Evolutionary conservation across 768 basidiomycete genomes (phyloP).

Genomic region (Lactarius vividus): DNA sequence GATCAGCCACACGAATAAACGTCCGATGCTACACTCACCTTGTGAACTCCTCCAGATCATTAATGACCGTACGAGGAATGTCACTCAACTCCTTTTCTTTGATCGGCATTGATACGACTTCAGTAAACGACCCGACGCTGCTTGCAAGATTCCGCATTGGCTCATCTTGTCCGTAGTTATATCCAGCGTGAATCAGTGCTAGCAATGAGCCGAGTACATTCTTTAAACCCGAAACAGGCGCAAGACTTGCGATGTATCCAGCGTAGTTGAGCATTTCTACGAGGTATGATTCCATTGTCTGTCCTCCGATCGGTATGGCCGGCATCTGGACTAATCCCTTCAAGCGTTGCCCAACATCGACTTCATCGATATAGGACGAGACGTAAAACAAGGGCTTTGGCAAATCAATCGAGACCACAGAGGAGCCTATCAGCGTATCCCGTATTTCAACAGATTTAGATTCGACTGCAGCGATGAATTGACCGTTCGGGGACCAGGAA

Average conservation of each 20-base stretch:
- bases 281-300: background rate
- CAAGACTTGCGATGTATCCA: background rate
- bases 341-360: background rate
- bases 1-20: background rate
- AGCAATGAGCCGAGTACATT: background rate
- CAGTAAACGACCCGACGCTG: background rate
- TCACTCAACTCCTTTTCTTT: background rate
- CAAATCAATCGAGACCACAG: background rate
- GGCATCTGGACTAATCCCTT: background rate
- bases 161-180: background rate
- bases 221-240: background rate
- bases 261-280: background rate
- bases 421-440: background rate
- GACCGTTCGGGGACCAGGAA: background rate
- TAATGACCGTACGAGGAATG: background rate
- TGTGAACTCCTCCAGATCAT: background rate
- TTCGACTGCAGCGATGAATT: background rate
- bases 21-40: background rate
- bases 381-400: background rate
- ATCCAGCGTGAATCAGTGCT: rapidly evolving
- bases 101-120: background rate
- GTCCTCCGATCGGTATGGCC: background rate
- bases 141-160: too few species aligned
- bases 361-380: background rate
- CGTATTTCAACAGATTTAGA: background rate